phyloP scores from a whole-genome alignment of 2,329 filamentous ascomycete genomes.

The Bertia moriformis region DNA sequence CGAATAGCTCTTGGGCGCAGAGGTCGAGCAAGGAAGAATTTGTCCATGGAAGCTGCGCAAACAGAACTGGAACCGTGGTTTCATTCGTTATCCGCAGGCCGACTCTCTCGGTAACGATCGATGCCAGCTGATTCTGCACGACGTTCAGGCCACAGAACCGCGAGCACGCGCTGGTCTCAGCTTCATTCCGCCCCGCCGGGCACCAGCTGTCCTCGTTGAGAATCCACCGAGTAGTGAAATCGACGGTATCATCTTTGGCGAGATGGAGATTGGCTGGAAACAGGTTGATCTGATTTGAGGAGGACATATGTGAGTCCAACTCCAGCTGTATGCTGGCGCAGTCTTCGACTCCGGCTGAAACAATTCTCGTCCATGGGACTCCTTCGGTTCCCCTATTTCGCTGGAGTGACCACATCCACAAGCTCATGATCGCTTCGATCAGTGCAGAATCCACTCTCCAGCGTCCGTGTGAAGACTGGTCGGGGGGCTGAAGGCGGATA shows the following conservation, averaged over 20 bases:
- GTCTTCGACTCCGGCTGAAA: neutral
- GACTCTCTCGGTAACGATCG: too few relatives aligned
- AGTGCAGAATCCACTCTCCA: conserved; percentile 1
- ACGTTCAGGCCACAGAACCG: neutral
- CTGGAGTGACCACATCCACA: conserved; percentile 6
- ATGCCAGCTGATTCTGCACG: neutral
- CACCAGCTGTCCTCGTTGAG: neutral
- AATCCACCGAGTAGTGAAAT: neutral
- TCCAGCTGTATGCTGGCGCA: neutral
- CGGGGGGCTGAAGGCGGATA: too few relatives aligned
- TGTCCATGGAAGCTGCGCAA: too few relatives aligned
- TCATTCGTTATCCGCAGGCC: too few relatives aligned
- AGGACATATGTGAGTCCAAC: neutral
- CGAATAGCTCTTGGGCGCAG: conserved; percentile 7
- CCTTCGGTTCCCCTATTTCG: neutral
- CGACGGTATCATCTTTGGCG: neutral
- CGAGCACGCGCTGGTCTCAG: neutral
- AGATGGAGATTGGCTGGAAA: neutral
- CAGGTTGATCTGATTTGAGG: neutral
- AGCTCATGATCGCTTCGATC: conserved; percentile 7
- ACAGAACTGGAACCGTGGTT: neutral
- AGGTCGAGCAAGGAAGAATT: conserved; percentile 5
- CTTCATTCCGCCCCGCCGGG: neutral
- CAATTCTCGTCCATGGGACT: neutral
- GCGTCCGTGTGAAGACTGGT: too few relatives aligned